Evolutionary conservation across 2,329 filamentous ascomycete genomes (phyloP).

Genomic region (Ceratocystis destructans): DNA sequence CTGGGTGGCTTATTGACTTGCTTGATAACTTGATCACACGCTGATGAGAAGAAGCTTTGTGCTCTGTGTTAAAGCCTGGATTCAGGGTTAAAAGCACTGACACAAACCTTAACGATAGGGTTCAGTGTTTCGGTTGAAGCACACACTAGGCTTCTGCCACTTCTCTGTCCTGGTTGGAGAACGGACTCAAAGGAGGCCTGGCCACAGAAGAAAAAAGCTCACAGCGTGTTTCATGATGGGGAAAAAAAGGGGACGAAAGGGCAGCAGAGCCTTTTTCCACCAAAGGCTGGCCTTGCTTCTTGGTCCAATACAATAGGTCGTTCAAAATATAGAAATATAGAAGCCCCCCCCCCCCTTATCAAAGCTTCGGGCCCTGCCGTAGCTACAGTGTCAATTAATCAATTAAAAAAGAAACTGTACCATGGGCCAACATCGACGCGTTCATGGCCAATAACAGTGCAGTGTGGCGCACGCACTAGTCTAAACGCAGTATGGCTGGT

Average conservation of each 20-base stretch:
- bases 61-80: background rate
- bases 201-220: background rate
- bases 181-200: background rate
- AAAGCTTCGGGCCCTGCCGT: background rate
- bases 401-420: background rate
- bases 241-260: background rate
- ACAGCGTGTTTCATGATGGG: background rate
- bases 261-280: background rate
- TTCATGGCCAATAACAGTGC: background rate
- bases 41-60: background rate
- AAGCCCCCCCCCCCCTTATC: background rate
- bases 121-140: background rate
- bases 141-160: background rate
- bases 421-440: background rate
- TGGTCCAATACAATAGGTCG: background rate
- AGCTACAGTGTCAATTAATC: background rate
- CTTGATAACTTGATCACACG: no score
- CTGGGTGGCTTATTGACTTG: background rate
- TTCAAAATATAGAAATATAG: background rate
- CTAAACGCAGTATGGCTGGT: background rate
- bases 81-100: background rate
- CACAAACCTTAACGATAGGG: background rate
- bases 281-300: no score
- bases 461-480: background rate
- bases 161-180: background rate